phyloP scores from a whole-genome alignment of 306 rosid genomes.

The Arachis stenosperma region DNA sequence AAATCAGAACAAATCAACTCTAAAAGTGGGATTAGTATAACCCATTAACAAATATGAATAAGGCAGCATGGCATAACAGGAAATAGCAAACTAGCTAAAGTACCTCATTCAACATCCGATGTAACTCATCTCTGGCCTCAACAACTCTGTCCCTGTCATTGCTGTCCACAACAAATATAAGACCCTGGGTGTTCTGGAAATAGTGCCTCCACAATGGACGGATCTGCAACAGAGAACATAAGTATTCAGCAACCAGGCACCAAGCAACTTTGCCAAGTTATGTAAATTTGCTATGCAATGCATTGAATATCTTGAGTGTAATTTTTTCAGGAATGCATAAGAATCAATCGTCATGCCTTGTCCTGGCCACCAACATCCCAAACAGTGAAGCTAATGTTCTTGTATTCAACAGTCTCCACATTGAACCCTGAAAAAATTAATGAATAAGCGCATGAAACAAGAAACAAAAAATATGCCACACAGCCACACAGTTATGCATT shows the following conservation, averaged over 20 bases:
- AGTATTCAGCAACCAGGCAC: constrained; percentile 15
- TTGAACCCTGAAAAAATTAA: constrained; percentile 70
- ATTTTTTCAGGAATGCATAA: background rate
- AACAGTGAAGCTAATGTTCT: constrained; percentile 99
- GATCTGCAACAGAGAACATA: constrained; percentile 65
- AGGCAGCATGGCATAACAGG: background rate
- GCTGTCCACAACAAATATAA: constrained; percentile 98
- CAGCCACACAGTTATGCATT: background rate
- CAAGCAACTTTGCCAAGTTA: constrained; percentile 14
- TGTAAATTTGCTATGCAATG: background rate
- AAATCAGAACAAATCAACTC: constrained; percentile 8
- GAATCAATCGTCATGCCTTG: constrained; percentile 64
- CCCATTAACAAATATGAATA: constrained; percentile 27
- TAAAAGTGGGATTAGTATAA: background rate
- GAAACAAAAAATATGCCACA: background rate
- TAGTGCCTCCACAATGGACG: constrained; percentile 99
- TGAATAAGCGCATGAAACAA: background rate
- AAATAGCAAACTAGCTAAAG: constrained; percentile 25
- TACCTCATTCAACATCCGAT: constrained; percentile 99
- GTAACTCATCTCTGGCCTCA: constrained; percentile 99
- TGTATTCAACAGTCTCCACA: constrained; percentile 99
- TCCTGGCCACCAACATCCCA: constrained; percentile 99
- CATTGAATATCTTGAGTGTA: constrained; percentile 10
- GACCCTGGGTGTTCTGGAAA: constrained; percentile 99
- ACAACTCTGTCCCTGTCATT: constrained; percentile 99